Evolutionary conservation across 202 grass and related monocot species (phyloP).

Genomic region (Schoenoplectus triqueter): DNA sequence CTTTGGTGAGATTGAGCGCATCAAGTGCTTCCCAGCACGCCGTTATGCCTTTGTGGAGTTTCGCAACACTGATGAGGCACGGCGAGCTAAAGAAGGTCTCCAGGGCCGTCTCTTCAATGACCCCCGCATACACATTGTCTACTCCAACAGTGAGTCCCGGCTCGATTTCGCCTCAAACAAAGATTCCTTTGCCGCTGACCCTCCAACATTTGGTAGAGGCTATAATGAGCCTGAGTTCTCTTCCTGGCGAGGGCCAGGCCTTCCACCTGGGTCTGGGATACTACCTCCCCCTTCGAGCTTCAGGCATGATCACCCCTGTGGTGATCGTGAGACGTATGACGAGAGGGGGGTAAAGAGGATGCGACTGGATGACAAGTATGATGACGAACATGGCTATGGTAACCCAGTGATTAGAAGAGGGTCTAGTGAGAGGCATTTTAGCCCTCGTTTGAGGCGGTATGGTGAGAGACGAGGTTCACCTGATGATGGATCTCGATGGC

Average conservation of each 20-base stretch:
- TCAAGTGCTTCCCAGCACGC: slow-evolving; percentile 66
- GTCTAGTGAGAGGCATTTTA: slow-evolving; percentile 51
- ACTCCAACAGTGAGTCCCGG: slow-evolving; percentile 64
- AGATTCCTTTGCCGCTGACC: slow-evolving; percentile 36
- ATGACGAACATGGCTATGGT: slow-evolving; percentile 7
- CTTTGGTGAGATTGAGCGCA: slow-evolving; percentile 76
- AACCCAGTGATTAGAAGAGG: slow-evolving; percentile 38
- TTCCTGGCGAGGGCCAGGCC: slow-evolving; percentile 16
- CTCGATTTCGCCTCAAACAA: slow-evolving; percentile 54
- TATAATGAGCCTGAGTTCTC: slow-evolving; percentile 13
- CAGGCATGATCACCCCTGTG: slow-evolving; percentile 30
- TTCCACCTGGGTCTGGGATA: slow-evolving; percentile 44
- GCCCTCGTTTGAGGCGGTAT: slow-evolving; percentile 56
- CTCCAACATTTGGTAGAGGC: not conserved
- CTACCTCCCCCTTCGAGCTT: slow-evolving; percentile 47
- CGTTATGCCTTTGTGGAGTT: slow-evolving; percentile 94
- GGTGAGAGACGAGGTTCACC: slow-evolving; percentile 49
- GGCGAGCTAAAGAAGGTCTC: slow-evolving; percentile 80
- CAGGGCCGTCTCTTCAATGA: slow-evolving; percentile 89
- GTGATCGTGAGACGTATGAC: slow-evolving; percentile 48
- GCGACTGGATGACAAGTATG: slow-evolving; percentile 48
- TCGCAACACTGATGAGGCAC: slow-evolving; percentile 66
- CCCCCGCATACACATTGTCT: slow-evolving; percentile 76
- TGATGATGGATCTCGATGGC: slow-evolving; percentile 61
- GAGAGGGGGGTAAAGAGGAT: slow-evolving; percentile 70